Conservation (phyloP, 306 rosid species). For the Spatholobus suberectus region DNA sequence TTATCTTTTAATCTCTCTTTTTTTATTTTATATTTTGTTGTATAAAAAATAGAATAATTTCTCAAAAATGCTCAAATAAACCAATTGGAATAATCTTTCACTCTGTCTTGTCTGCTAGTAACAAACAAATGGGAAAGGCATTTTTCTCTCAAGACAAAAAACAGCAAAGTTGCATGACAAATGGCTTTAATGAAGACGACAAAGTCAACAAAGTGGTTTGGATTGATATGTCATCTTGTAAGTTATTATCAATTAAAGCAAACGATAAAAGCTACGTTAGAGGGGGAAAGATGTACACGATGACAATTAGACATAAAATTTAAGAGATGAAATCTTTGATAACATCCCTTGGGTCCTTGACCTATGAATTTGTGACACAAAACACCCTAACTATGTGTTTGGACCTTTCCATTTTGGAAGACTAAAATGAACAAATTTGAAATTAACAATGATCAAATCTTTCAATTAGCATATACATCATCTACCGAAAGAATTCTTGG, state of each 20-base stretch:
- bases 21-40: not conserved
- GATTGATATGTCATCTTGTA: constrained; percentile 26
- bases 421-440: too few relatives aligned
- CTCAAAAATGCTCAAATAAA: not conserved
- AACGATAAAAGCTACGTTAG: constrained; percentile 16
- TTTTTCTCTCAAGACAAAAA: constrained; percentile 47
- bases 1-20: not conserved
- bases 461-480: constrained; percentile 42
- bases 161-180: constrained; percentile 40
- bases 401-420: not conserved
- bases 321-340: constrained; percentile 49
- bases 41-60: not conserved
- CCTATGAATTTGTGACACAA: constrained; percentile 45
- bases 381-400: constrained; percentile 6
- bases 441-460: constrained; percentile 8
- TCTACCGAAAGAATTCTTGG: constrained; percentile 19
- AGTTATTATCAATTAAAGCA: constrained; percentile 16
- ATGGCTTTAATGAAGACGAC: constrained; percentile 47
- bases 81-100: not conserved
- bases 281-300: not conserved
- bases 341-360: constrained; percentile 41
- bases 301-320: constrained; percentile 45
- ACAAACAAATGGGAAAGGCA: constrained; percentile 40
- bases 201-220: constrained; percentile 38
- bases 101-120: not conserved